Evolutionary conservation across 1,284 basidiomycete species (phyloP), one percentile per base, ranked within the genome.

Genomic region (Ganoderma leucocontextum): DNA sequence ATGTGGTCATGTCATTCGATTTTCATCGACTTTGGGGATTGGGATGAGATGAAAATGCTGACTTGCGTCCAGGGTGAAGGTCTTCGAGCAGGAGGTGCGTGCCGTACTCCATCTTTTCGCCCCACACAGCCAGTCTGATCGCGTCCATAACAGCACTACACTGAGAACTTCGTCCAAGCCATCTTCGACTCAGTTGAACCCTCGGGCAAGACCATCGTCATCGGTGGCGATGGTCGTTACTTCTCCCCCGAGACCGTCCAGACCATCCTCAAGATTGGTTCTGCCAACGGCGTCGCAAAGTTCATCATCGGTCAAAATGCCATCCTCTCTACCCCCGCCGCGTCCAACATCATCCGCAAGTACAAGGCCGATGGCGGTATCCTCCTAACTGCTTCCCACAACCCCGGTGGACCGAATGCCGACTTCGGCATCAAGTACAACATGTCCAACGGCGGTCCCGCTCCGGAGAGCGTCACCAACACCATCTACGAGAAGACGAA

Each of bases 391-490:
- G 97, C 97, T 35, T 94, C 91, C 72, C 97, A 99, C 87, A 99
- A 99, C 83, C 97, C 97, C 12, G 97, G 97, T 71, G 97, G 97
- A 57, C 97, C 98, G 36, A 89, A 99, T 76, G 94, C 95, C 77
- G 97, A 99, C 82, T 99, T 99, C 80, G 97, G 97, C 70, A 98
- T 99, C 89, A 99, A 99, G 84, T 99, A 98, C 86, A 99, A 99
- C 84, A 92, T 96, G 67, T 91, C 92, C 58, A 99, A 99, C 77
- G 97, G 97, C 72, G 98, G 97, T 0, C 97, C 97, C 35, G 97
- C 97, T 10, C 96, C 97, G 2, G 97, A 99, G 83, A 89, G 85
- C 73, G 93, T 99, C 67, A 99, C 97, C 25, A 87, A 99, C 84
- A 92, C 91, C 83, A 99, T 99, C 75, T 98, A 89, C 80, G 94